A percentile compares a stretch with the other conserved stretches of the same genome.
Evolutionary conservation across 2,329 filamentous ascomycete genomes (phyloP).

Genomic region (Colletotrichum trifolii): DNA sequence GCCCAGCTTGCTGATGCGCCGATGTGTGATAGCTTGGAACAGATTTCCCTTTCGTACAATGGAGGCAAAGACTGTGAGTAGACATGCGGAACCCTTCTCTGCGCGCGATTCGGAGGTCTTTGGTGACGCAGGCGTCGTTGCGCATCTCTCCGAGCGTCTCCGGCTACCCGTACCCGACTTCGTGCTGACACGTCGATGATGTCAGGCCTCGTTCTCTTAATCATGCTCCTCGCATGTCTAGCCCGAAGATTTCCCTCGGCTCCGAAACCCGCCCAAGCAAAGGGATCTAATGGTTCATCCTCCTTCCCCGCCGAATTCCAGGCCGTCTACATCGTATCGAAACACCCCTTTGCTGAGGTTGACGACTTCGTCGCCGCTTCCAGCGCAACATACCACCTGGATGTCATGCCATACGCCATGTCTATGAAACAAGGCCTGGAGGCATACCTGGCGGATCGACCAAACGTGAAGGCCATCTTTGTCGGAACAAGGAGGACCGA

Average conservation of each 20-base stretch:
- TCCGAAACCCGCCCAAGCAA: conserved; percentile 38
- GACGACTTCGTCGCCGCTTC: conserved; percentile 83
- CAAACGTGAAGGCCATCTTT: conserved; percentile 79
- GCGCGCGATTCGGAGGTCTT: neutral
- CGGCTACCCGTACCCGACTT: conserved; percentile 1
- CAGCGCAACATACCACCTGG: conserved; percentile 76
- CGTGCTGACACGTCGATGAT: conserved; percentile 1
- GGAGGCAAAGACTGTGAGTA: conserved; percentile 88
- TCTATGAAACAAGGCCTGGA: conserved; percentile 86
- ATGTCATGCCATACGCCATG: conserved; percentile 78
- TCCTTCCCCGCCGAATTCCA: conserved; percentile 66
- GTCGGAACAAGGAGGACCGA: conserved; percentile 92
- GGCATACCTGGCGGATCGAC: conserved; percentile 75
- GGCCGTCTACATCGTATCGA: conserved; percentile 88
- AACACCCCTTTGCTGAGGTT: conserved; percentile 86
- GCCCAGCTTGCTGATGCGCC: conserved; percentile 15
- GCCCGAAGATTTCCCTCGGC: conserved; percentile 49
- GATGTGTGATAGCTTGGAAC: conserved; percentile 66
- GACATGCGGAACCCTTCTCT: rapidly evolving
- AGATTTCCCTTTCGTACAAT: conserved; percentile 94
- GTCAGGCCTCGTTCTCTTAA: conserved; percentile 79
- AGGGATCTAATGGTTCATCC: conserved; percentile 25
- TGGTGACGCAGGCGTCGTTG: neutral
- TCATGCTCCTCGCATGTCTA: conserved; percentile 81
- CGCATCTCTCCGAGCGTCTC: neutral